phyloP scores from a whole-genome alignment of 2,329 filamentous ascomycete species.

The Boeremia exigua region DNA sequence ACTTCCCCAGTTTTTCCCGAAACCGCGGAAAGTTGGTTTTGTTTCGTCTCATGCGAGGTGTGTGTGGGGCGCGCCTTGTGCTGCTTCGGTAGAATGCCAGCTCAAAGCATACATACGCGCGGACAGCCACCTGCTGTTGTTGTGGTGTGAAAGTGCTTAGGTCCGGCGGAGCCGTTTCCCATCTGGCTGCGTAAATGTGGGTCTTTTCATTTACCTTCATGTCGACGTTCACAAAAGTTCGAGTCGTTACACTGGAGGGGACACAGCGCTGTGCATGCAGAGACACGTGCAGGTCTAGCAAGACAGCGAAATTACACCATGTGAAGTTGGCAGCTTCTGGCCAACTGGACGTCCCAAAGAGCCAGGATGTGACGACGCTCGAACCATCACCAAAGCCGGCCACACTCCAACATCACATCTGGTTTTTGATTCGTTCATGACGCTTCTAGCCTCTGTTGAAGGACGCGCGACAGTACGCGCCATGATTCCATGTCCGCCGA shows the following conservation, averaged over 20 bases:
- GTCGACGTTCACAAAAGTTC: not conserved
- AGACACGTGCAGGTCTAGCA: not conserved
- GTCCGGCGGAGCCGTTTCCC: not conserved
- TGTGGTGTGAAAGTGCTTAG: conserved; percentile 1
- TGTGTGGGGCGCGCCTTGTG: conserved; percentile 3
- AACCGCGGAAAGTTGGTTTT: conserved; percentile 4
- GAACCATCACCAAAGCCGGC: not conserved
- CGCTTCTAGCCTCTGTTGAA: not conserved
- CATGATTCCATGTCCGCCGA: not conserved
- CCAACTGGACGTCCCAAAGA: not conserved
- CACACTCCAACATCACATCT: not conserved
- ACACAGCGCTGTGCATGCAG: not conserved
- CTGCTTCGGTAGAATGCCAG: conserved; percentile 1
- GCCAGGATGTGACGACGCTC: not conserved
- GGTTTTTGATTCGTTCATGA: not conserved
- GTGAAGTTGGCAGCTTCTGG: not conserved
- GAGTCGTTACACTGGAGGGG: not conserved
- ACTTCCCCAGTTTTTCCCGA: conserved; percentile 14
- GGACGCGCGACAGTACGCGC: not conserved
- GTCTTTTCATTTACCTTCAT: not conserved
- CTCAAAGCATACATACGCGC: not conserved
- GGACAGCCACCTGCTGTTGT: conserved; percentile 5
- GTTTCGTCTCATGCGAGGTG: conserved; percentile 18
- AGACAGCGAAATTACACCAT: not conserved
- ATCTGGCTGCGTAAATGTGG: not conserved